Evolutionary conservation across 345 rosid genomes (phyloP), one percentile per base, ranked within the genome.

Genomic region (Noccaea caerulescens): DNA sequence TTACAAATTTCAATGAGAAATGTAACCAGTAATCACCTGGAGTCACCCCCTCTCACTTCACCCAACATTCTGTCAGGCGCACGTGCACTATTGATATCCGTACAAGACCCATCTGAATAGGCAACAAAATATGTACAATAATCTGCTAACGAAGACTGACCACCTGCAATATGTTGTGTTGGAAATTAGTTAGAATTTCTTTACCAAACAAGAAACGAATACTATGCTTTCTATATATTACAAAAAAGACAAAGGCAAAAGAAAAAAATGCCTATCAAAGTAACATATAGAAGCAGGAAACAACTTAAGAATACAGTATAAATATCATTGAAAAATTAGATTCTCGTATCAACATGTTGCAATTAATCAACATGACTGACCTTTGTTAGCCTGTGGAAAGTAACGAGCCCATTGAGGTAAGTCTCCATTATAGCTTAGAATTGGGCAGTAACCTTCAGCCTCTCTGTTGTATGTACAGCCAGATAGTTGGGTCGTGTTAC

Each of bases 361-460:
- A 61, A 16, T 4, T 20, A 61, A n/a, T 61, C 30, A 34, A 5
- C 34, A 75, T 16, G 63, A 61, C 80, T 57, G 18, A 91, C 99
- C 99, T 84, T 90, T 94, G 74, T 94, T 91, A 72, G 98, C 83
- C 81, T 92, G 97, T 33, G 96, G 89, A 85, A 94, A 94, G 80
- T 94, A 94, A 23, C 84, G 98, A 72, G 98, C 97, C 99, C 99
- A 94, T 52, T 80, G 84, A 58, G 99, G 99, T 59, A 94, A 87
- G 76, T 94, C 99, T 58, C 89, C 96, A 30, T 87, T 87, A 77
- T 94, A 89, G 81, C 82, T 94, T 73, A 94, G 82, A 69, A 94
- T 92, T 47, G 99, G 99, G 72, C 99, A 94, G 74, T 94, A 94
- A 58, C 99, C 99, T 80, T 94, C 99, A 50, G 98, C 99, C 81